A percentile compares a stretch with the other conserved stretches of the same genome.
These are phyloP conservation scores for Dothideomycetidae sp. DNA, from an alignment of 2,329 filamentous ascomycete genomes.

Conservation along the genomic window DNA sequence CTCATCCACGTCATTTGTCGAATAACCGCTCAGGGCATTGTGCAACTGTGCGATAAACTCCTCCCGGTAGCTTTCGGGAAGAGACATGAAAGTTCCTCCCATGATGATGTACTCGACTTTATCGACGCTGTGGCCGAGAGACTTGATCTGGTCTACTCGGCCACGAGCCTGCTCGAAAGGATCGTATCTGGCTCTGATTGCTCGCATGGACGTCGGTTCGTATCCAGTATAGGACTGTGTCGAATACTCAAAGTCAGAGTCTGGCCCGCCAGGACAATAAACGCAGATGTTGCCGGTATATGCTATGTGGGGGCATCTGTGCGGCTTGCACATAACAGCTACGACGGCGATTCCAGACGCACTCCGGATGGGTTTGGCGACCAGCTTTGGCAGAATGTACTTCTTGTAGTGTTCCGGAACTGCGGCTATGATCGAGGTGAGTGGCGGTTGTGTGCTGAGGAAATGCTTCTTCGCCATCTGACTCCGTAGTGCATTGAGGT, in stretches of 20 bases:
- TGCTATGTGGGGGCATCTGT: constrained; percentile 91
- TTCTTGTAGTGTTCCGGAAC: constrained; percentile 99
- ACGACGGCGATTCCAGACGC: constrained; percentile 96
- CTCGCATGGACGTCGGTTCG: constrained; percentile 95
- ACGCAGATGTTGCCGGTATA: constrained; percentile 99
- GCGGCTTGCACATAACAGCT: constrained; percentile 98
- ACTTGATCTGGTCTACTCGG: constrained; percentile 90
- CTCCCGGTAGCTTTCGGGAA: constrained; percentile 77
- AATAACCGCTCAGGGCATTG: constrained; percentile 92
- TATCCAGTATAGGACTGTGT: constrained; percentile 98
- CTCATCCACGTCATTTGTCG: constrained; percentile 87
- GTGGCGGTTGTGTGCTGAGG: constrained; percentile 70
- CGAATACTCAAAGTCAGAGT: constrained; percentile 98
- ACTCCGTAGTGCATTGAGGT: constrained; percentile 75
- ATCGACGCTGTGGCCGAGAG: constrained; percentile 89
- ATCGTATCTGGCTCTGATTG: constrained; percentile 91
- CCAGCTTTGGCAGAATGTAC: constrained; percentile 89
- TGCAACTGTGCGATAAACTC: constrained; percentile 91
- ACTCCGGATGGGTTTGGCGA: constrained; percentile 91
- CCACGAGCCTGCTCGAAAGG: constrained; percentile 95
- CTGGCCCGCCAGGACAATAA: constrained; percentile 92
- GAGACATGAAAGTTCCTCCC: constrained; percentile 98
- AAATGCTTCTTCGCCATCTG: constrained; percentile 89
- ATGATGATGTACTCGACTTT: constrained; percentile 99
- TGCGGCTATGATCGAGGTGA: constrained; percentile 94